Conservation (phyloP, 345 rosid genomes). For the Microcos paniculata region DNA sequence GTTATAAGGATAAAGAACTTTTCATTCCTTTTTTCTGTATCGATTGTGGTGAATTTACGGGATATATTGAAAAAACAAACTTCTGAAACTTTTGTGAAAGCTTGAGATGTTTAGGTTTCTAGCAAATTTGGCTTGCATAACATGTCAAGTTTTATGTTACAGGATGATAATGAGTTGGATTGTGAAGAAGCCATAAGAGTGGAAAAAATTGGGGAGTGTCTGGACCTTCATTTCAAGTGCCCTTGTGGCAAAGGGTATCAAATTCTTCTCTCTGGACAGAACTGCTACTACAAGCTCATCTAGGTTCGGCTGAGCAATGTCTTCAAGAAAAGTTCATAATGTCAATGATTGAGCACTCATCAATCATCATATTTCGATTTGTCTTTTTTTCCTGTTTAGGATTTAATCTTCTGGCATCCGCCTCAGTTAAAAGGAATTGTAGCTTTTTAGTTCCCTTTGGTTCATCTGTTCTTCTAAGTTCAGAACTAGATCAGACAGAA, state of each 20-base stretch:
- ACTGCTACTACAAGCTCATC: conserved; percentile 51
- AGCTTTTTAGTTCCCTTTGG: not conserved
- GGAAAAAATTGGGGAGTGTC: conserved; percentile 40
- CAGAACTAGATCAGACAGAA: too few species aligned
- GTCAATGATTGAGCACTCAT: not conserved
- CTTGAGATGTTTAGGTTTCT: not conserved
- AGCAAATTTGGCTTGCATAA: not conserved
- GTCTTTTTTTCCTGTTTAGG: not conserved
- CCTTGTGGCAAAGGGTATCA: conserved; percentile 42
- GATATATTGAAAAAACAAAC: not conserved
- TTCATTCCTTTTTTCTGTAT: not conserved
- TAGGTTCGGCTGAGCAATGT: conserved; percentile 14
- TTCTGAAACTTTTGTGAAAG: not conserved
- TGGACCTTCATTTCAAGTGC: conserved; percentile 39
- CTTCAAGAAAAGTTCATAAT: not conserved
- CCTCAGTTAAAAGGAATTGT: not conserved
- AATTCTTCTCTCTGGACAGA: conserved; percentile 35
- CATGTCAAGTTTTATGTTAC: not conserved
- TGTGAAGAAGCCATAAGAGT: conserved; percentile 47
- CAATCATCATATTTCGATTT: not conserved
- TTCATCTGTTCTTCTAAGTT: too few species aligned
- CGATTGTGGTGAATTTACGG: not conserved
- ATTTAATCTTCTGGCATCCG: not conserved
- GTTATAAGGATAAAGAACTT: not conserved
- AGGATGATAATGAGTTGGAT: conserved; percentile 22